Percentiles rank a stretch among this genome's conserved stretches.
Evolutionary conservation across 345 rosid species (phyloP).

Genomic region (Rhizophora mangle): DNA sequence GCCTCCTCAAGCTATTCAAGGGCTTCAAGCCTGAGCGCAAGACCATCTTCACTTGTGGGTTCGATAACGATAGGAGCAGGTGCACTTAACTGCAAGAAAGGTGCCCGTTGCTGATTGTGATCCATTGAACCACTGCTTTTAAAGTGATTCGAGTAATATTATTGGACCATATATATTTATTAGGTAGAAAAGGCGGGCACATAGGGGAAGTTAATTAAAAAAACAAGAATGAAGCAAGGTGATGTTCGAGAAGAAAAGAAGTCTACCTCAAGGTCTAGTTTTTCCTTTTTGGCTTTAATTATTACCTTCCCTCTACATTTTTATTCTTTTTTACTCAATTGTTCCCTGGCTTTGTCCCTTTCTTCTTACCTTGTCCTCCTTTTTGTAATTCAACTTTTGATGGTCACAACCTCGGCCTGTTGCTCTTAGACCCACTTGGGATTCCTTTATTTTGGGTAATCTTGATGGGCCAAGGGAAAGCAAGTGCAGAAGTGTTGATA

Average conservation of each 20-base stretch:
- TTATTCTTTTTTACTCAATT: constrained; percentile 1
- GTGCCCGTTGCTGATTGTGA: constrained; percentile 38
- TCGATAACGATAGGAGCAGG: constrained; percentile 20
- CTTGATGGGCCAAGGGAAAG: constrained; percentile 34
- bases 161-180: not conserved
- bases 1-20: constrained; percentile 30
- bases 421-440: constrained; percentile 33
- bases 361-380: not conserved
- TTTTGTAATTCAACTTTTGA: constrained; percentile 13
- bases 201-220: not conserved
- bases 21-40: constrained; percentile 30
- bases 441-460: constrained; percentile 31
- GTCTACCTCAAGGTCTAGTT: not conserved
- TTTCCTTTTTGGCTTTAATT: constrained; percentile 2
- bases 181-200: not conserved
- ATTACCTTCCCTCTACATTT: not conserved
- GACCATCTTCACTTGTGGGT: constrained; percentile 30
- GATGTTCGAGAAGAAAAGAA: not conserved
- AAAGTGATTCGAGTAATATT: constrained; percentile 4
- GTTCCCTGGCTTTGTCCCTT: constrained; percentile 3
- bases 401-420: constrained; percentile 61
- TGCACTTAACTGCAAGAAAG: constrained; percentile 24
- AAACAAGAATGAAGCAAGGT: constrained; percentile 12
- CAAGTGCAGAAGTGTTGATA: constrained; percentile 51
- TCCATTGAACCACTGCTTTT: not conserved